Evolutionary conservation across 1,284 basidiomycete species (phyloP).

Genomic region (Porodaedalea pini): DNA sequence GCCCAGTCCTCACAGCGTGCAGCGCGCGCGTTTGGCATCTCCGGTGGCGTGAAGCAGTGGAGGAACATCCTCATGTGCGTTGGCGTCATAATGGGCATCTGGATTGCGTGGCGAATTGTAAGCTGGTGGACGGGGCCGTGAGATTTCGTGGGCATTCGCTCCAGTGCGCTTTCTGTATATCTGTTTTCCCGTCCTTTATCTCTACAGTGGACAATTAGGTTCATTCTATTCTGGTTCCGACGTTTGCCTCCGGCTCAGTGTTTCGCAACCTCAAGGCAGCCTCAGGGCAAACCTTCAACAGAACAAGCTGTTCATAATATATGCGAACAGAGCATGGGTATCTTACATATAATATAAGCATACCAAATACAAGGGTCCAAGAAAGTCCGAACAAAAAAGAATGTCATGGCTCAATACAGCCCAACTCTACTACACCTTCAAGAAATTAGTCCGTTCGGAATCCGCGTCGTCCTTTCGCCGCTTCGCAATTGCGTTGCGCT

Average conservation of each 20-base stretch:
- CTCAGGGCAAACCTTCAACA: not conserved
- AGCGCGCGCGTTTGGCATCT: conserved; percentile 61
- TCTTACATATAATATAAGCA: not conserved
- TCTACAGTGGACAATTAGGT: too few species aligned
- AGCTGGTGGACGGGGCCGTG: conserved; percentile 28
- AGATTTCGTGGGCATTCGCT: too few species aligned
- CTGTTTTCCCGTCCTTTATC: too few species aligned
- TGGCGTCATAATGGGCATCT: conserved; percentile 39
- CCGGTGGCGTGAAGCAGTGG: conserved; percentile 62
- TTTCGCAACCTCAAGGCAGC: too few species aligned
- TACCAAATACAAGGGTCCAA: not conserved
- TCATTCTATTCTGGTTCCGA: too few species aligned
- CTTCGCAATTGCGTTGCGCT: conserved; percentile 2
- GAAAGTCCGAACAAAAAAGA: conserved; percentile 1
- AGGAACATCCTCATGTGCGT: conserved; percentile 61
- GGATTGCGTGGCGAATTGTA: conserved; percentile 42
- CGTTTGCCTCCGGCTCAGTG: too few species aligned
- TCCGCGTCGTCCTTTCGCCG: conserved; percentile 10
- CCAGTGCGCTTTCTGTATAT: too few species aligned
- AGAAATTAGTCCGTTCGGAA: conserved; percentile 19
- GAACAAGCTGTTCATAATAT: not conserved
- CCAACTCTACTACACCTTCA: conserved; percentile 13
- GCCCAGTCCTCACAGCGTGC: conserved; percentile 62
- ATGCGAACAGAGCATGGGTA: not conserved
- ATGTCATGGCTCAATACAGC: not conserved